These are phyloP conservation scores for Hymenoscyphus fructigenus DNA, from an alignment of 2,329 filamentous ascomycete species.

Conservation along the genomic window DNA sequence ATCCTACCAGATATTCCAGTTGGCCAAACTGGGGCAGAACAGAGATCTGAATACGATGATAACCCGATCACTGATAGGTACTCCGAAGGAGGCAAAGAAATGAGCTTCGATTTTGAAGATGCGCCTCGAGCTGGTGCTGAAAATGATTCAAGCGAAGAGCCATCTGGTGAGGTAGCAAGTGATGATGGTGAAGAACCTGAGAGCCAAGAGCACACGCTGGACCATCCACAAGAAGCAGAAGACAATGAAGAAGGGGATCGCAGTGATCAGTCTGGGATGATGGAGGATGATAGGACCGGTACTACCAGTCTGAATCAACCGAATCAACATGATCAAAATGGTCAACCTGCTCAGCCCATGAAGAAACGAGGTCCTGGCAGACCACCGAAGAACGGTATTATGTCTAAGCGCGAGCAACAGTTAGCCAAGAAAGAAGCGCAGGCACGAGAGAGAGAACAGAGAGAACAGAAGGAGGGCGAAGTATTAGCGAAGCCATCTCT, in stretches of 20 bases:
- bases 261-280: conserved; percentile 2
- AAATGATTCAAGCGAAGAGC: conserved; percentile 40
- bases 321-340: conserved; percentile 12
- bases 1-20: conserved; percentile 62
- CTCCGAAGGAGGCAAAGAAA: conserved; percentile 62
- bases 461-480: conserved; percentile 46
- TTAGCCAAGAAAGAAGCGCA: conserved; percentile 56
- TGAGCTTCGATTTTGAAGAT: conserved; percentile 69
- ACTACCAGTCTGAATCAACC: conserved; percentile 1
- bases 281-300: conserved; percentile 3
- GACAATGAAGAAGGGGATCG: conserved; percentile 4
- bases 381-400: conserved; percentile 78
- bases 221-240: conserved; percentile 22
- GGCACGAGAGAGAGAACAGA: conserved; percentile 51
- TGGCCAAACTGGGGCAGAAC: conserved; percentile 58
- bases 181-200: conserved; percentile 29
- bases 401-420: conserved; percentile 74
- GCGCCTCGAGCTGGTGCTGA: conserved; percentile 55
- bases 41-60: conserved; percentile 48
- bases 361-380: conserved; percentile 68
- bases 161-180: conserved; percentile 31
- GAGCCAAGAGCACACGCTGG: conserved; percentile 33
- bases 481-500: conserved; percentile 48
- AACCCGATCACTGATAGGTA: conserved; percentile 49
- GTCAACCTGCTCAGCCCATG: conserved; percentile 30